Conservation (phyloP, 805 yeast genomes). For the Starmerella powellii region DNA sequence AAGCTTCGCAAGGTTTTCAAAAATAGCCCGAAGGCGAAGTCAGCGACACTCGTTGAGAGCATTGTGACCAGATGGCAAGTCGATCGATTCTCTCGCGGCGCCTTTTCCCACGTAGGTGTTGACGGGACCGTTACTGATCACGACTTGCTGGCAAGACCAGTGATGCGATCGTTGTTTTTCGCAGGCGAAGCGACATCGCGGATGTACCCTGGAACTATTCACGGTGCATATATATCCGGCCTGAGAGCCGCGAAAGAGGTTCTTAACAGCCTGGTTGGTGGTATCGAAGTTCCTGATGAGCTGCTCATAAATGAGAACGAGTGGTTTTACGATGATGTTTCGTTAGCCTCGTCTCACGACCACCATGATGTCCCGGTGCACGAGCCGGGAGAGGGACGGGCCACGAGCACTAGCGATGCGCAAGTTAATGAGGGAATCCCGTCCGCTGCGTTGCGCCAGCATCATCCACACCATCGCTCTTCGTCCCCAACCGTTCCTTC, state of each 20-base stretch:
- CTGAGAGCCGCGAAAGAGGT: constrained; percentile 34
- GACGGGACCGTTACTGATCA: constrained; percentile 36
- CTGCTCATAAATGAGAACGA: constrained; percentile 20
- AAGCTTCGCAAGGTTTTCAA: constrained; percentile 26
- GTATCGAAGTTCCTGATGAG: constrained; percentile 31
- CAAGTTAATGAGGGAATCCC: too few relatives aligned
- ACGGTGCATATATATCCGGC: constrained; percentile 36
- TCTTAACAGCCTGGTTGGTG: constrained; percentile 32
- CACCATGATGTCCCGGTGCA: background rate
- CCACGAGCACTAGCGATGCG: too few relatives aligned
- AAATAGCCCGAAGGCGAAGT: constrained; percentile 13
- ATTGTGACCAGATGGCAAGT: constrained; percentile 62
- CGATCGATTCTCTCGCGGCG: constrained; percentile 69
- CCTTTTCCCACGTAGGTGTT: constrained; percentile 43
- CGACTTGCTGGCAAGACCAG: constrained; percentile 32
- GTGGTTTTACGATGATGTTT: background rate
- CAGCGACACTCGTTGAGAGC: constrained; percentile 28
- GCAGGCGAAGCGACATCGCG: constrained; percentile 38
- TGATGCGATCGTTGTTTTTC: constrained; percentile 30
- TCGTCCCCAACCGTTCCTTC: too few relatives aligned
- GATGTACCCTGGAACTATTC: constrained; percentile 34
- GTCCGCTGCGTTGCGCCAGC: too few relatives aligned
- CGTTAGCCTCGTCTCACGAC: background rate
- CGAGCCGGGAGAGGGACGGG: background rate
- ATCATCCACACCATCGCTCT: too few relatives aligned